phyloP scores from a whole-genome alignment of 2,329 filamentous ascomycete genomes.

The Coniochaeta ligniaria region DNA sequence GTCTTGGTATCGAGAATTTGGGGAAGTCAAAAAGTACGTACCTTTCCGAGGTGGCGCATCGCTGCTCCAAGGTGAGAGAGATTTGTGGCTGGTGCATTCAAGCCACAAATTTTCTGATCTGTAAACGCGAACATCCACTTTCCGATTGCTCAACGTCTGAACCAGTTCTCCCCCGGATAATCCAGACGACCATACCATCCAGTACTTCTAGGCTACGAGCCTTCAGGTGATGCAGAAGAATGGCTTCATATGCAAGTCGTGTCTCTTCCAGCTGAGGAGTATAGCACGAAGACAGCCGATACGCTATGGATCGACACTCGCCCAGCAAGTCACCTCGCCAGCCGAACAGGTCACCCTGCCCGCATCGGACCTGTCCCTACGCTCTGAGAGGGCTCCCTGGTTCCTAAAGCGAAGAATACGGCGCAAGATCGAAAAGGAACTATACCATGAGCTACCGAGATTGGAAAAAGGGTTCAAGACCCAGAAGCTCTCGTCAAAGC shows the following conservation, averaged over 20 bases:
- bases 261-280: conserved; percentile 5
- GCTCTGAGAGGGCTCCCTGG: background rate
- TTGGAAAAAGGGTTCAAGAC: background rate
- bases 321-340: background rate
- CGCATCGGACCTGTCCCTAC: background rate
- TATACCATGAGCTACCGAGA: background rate
- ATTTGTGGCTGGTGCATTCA: background rate
- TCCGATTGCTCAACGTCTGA: background rate
- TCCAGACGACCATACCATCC: background rate
- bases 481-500: background rate
- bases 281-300: conserved; percentile 1
- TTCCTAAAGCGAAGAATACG: background rate
- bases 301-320: background rate
- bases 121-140: background rate
- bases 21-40: background rate
- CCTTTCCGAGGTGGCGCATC: background rate
- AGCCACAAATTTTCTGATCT: background rate
- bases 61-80: background rate
- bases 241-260: conserved; percentile 10
- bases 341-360: background rate
- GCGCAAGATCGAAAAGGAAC: background rate
- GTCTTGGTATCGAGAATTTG: background rate
- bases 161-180: background rate
- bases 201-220: background rate
- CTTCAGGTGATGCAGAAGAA: conserved; percentile 6